These are phyloP conservation scores for Xylaria sp. DNA, from an alignment of 2,329 filamentous ascomycete species.

Conservation along the genomic window DNA sequence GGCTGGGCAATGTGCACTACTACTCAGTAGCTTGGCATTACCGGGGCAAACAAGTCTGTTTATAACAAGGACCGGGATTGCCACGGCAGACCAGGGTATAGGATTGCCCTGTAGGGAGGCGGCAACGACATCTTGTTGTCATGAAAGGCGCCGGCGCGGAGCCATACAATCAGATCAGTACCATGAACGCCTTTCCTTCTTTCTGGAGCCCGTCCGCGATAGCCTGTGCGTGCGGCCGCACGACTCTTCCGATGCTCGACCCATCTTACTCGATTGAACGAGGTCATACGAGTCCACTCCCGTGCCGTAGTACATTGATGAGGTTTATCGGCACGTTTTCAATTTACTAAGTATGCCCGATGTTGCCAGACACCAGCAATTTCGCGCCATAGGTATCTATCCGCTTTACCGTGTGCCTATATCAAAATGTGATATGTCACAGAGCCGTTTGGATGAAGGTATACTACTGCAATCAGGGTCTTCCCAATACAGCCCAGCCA, in stretches of 20 bases:
- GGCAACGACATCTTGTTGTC: constrained; percentile 1
- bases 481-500: neutral
- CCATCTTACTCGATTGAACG: constrained; percentile 9
- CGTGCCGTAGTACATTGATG: too few species aligned
- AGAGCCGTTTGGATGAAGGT: neutral
- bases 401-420: neutral
- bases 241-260: constrained; percentile 14
- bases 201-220: neutral
- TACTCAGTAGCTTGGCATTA: constrained; percentile 5
- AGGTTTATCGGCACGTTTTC: too few species aligned
- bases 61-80: neutral
- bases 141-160: neutral
- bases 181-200: neutral
- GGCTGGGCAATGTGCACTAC: neutral
- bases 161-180: constrained; percentile 3
- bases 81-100: neutral
- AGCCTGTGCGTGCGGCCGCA: constrained; percentile 22
- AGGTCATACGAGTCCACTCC: constrained; percentile 15
- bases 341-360: too few species aligned
- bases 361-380: too few species aligned
- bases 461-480: too few species aligned
- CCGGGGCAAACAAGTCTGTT: neutral
- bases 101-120: constrained; percentile 13
- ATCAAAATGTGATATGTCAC: neutral
- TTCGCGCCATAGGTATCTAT: neutral